Percentiles rank a stretch among this genome's conserved stretches.
These are phyloP conservation scores for Coemansia pectinata DNA, from an alignment of 192 early-diverging fungal species.

Conservation along the genomic window DNA sequence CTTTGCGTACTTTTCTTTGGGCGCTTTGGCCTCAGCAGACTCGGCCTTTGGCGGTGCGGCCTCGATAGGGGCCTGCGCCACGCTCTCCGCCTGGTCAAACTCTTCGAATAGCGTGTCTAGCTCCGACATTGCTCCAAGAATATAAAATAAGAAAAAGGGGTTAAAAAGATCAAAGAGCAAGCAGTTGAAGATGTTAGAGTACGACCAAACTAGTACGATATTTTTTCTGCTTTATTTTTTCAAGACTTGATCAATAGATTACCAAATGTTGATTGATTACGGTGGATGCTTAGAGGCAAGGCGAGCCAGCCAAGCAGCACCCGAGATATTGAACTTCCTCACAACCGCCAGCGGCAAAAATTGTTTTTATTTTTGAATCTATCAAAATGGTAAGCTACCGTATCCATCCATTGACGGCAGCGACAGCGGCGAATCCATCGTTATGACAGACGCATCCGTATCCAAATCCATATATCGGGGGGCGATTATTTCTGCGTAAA, in stretches of 20 bases:
- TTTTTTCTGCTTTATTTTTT: background rate
- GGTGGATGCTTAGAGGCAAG: background rate
- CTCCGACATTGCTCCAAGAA: slow-evolving; percentile 66
- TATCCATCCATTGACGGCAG: background rate
- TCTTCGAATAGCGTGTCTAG: slow-evolving; percentile 80
- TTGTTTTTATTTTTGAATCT: slow-evolving; percentile 5
- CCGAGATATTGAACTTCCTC: background rate
- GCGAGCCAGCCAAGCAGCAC: background rate
- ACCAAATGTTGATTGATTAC: background rate
- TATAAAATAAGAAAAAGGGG: slow-evolving; percentile 45
- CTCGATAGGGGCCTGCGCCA: slow-evolving; percentile 12
- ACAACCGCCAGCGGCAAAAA: slow-evolving; percentile 1
- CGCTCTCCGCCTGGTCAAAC: slow-evolving; percentile 65
- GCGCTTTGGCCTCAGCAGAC: slow-evolving; percentile 8
- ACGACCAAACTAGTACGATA: background rate
- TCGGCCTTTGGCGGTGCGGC: background rate
- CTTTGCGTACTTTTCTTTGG: slow-evolving; percentile 54
- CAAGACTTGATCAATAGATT: background rate
- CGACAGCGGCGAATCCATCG: background rate
- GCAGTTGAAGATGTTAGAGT: background rate
- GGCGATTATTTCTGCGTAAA: background rate
- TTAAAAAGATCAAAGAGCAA: background rate
- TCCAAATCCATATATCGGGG: background rate
- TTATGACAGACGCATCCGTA: background rate
- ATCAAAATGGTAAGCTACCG: background rate